phyloP scores from a whole-genome alignment of 2,329 filamentous ascomycete genomes.

The Pseudocercospora macadamiae region DNA sequence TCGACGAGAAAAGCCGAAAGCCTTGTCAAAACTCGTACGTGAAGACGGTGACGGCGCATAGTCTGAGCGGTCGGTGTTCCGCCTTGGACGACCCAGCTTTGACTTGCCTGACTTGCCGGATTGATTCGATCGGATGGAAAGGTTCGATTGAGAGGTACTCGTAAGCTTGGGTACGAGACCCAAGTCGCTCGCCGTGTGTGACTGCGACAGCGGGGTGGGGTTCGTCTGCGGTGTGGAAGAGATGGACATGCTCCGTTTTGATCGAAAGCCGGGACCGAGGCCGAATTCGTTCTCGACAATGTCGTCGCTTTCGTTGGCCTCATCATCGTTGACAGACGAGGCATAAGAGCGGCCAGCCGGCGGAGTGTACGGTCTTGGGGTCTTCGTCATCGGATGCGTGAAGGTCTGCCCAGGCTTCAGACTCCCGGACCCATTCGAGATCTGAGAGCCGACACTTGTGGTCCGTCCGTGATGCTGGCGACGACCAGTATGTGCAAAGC shows the following conservation, averaged over 20 bases:
- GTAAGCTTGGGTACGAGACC: slow-evolving; percentile 52
- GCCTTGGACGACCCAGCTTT: slow-evolving; percentile 45
- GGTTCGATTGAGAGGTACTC: slow-evolving; percentile 56
- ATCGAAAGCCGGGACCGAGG: slow-evolving; percentile 41
- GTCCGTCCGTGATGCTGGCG: slow-evolving; percentile 55
- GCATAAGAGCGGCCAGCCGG: slow-evolving; percentile 55
- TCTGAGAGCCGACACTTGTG: slow-evolving; percentile 58
- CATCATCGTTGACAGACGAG: slow-evolving; percentile 50
- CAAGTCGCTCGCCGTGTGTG: slow-evolving; percentile 40
- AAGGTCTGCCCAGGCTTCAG: slow-evolving; percentile 55
- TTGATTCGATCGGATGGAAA: slow-evolving; percentile 48
- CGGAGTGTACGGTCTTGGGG: slow-evolving; percentile 57
- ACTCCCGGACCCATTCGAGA: slow-evolving; percentile 53
- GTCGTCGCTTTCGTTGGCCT: slow-evolving; percentile 44
- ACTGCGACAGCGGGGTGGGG: slow-evolving; percentile 37
- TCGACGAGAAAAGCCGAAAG: slow-evolving; percentile 50
- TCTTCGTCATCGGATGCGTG: slow-evolving; percentile 59
- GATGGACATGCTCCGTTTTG: slow-evolving; percentile 49
- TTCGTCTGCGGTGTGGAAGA: slow-evolving; percentile 38
- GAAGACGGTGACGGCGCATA: slow-evolving; percentile 55
- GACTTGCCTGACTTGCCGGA: slow-evolving; percentile 40
- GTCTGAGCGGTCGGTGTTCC: slow-evolving; percentile 54
- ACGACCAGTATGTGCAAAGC: slow-evolving; percentile 44
- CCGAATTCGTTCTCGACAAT: slow-evolving; percentile 51
- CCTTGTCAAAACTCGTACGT: slow-evolving; percentile 60